Evolutionary conservation across 371 early-diverging fungal species (phyloP), one percentile per base, ranked within the genome.

Genomic region (Rhizopus delemar): DNA sequence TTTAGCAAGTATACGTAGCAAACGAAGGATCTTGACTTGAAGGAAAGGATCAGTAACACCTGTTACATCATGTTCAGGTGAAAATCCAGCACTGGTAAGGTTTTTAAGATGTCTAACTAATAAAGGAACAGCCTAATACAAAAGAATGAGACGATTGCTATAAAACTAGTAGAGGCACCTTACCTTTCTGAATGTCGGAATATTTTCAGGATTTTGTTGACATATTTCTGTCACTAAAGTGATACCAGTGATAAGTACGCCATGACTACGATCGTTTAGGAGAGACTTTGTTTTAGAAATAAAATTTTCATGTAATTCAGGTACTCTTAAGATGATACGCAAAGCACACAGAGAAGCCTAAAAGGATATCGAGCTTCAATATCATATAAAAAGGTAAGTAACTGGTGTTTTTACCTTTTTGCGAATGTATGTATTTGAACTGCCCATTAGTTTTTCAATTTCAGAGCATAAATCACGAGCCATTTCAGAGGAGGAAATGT

Each of bases 11-110:
- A 94, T 85, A 39, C 97, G 84, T 60, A 99, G 77, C 34, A 99
- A 79, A 12, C 94, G 86, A 41, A 99, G 77, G n/a, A 96, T 86
- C 63, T 93, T 93, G 62, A 96, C 92, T 75, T 98, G 97, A 59
- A 99, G 75, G 78, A 98, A 99, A 32, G 99, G 99, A 71, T 99
- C 97, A 8, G 92, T 92, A 46, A 97, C 89, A 34, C 97, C 97
- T 43, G 88, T 89, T 33, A 99, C 98, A 76, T 96, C 96, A 62
- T 98, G 95, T 67, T 99, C 99, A 8, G 95, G 90, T n/a, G 93
- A 90, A 62, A 88, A 91, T 8, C 94, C 94, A 22, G 93, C 86
- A 8, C 91, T 89, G 46, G 93, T 86, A 45, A 99, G 81, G 55
- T 86, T 86, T 63, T 94, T 95, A 51, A 98, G 80, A 68, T 94